These are phyloP conservation scores for Eucalyptus victrix DNA, from an alignment of 345 rosid species.

Conservation along the genomic window DNA sequence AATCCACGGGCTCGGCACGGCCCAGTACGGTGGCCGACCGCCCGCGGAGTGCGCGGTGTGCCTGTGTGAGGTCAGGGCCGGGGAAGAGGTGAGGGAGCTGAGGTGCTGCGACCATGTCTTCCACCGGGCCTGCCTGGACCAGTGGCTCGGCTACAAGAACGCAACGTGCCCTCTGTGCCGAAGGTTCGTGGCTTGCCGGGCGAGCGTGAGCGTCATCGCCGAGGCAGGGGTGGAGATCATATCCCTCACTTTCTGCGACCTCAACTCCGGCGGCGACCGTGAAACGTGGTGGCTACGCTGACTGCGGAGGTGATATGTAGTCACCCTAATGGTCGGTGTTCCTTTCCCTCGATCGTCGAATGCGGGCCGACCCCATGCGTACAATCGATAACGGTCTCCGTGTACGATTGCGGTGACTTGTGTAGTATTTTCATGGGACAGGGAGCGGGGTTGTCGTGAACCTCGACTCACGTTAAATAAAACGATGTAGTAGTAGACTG, in stretches of 20 bases:
- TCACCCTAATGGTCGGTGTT: neutral
- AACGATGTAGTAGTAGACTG: neutral
- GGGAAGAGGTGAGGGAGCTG: slow-evolving; percentile 10
- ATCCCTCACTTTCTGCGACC: neutral
- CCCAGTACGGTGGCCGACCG: neutral
- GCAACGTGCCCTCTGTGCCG: slow-evolving; percentile 28
- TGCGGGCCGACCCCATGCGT: neutral
- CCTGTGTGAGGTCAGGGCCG: slow-evolving; percentile 1
- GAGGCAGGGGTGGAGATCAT: neutral
- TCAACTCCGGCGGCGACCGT: neutral
- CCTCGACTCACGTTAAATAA: neutral
- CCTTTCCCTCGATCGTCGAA: too few relatives aligned
- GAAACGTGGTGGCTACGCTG: slow-evolving; percentile 29
- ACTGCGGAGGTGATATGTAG: neutral
- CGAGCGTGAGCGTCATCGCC: neutral
- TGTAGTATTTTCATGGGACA: neutral
- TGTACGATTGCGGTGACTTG: neutral
- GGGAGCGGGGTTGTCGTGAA: neutral
- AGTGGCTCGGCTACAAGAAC: slow-evolving; percentile 1
- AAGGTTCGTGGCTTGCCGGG: neutral
- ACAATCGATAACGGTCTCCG: neutral
- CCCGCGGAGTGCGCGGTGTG: slow-evolving; percentile 7
- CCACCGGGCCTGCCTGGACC: slow-evolving; percentile 22
- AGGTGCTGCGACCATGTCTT: slow-evolving; percentile 20
- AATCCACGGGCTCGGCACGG: neutral